Conservation (phyloP, 495 filamentous ascomycete genomes). For the Trichoderma orchidacearum region DNA sequence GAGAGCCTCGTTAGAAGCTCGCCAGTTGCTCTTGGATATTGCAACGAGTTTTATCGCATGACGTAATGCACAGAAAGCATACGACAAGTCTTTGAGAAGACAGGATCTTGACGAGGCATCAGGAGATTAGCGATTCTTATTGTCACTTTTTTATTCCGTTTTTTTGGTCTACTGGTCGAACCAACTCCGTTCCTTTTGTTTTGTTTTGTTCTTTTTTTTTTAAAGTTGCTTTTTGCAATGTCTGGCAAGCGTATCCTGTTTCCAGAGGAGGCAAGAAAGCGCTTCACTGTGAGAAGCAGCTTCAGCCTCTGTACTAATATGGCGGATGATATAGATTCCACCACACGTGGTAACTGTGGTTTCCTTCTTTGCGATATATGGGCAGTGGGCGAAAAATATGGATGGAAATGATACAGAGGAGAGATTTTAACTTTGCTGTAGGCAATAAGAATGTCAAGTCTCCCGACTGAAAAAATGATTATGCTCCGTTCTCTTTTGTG, state of each 20-base stretch:
- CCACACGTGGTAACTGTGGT: not conserved
- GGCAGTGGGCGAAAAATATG: not conserved
- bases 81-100: not conserved
- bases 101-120: not conserved
- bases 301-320: constrained; percentile 6
- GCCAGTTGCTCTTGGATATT: not conserved
- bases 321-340: constrained; percentile 1
- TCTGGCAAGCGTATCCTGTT: not conserved
- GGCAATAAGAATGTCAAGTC: not conserved
- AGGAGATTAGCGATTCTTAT: not conserved
- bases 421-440: not conserved
- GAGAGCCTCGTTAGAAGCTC: not conserved
- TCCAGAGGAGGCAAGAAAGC: not conserved
- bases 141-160: not conserved
- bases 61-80: not conserved
- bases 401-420: not conserved
- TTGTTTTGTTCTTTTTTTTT: constrained; percentile 5
- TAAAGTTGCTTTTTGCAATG: constrained; percentile 1
- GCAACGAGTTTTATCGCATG: not conserved
- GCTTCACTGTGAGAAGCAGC: not conserved
- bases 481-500: too few relatives aligned
- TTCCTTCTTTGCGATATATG: not conserved
- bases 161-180: not conserved
- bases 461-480: not conserved
- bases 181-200: constrained; percentile 1